These are phyloP conservation scores for Platanthera zijinensis DNA, from an alignment of 106 monocot genomes.

Conservation along the genomic window DNA sequence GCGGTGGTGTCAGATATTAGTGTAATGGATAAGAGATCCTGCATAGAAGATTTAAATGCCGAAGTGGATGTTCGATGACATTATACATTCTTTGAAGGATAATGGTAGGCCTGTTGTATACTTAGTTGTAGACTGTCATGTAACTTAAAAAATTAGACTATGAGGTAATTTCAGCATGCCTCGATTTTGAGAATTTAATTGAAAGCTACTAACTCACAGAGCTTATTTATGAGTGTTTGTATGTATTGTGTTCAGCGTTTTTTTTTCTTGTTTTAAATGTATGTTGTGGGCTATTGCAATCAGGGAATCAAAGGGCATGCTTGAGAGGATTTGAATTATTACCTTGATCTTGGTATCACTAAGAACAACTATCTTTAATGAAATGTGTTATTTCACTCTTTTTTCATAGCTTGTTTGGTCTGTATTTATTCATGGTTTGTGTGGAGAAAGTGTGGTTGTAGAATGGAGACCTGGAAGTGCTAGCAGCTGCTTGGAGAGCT, in stretches of 20 bases:
- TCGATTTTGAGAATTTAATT: constrained; percentile 2
- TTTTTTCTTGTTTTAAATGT: no score
- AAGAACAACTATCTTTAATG: no score
- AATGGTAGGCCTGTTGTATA: constrained; percentile 2
- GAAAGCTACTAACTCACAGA: constrained; percentile 6
- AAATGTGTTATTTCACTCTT: no score
- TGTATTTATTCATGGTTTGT: no score
- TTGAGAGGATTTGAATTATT: no score
- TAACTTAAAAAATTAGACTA: not conserved
- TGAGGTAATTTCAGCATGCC: not conserved
- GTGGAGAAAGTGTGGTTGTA: no score
- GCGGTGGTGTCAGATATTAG: constrained; percentile 14
- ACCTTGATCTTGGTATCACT: no score
- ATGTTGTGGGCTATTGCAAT: no score
- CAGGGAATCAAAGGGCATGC: no score
- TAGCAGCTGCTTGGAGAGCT: no score
- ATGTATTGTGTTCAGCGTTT: not conserved
- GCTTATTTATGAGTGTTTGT: not conserved
- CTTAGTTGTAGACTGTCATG: not conserved
- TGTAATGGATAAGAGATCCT: constrained; percentile 26
- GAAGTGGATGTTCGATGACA: constrained; percentile 13
- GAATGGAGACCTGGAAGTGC: no score
- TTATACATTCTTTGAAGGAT: not conserved
- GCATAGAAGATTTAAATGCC: constrained; percentile 28
- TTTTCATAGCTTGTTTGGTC: no score